Evolutionary conservation across 306 rosid genomes (phyloP), one percentile per base, ranked within the genome.

Genomic region (Canavalia gladiata): DNA sequence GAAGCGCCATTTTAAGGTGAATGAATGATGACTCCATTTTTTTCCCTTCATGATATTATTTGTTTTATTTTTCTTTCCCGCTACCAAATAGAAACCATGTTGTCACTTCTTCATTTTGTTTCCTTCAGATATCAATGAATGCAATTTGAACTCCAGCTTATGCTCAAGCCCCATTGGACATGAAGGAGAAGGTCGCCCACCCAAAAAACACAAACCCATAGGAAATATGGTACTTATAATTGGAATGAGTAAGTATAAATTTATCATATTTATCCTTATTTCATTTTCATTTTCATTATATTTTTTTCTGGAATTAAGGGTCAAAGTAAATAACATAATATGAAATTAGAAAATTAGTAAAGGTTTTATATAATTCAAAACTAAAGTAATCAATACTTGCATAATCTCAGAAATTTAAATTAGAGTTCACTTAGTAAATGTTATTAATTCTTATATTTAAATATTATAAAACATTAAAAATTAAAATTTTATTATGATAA

Each of bases 161-260:
- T 65, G 71, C 51, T 49, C 45, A 12, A 31, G 75, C 30, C 60
- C 75, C 0, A 70, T 12, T 30, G 6, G 46, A 3, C 45, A 11
- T 2, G 31, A 70, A 70, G 75, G 75, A 45, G 18, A 31, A 50
- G 60, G 76, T 0, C 33, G 62, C 49, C 46, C 7, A 34, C 18
- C 8, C 47, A 66, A 18, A 66, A 71, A 52, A 3, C 8, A 71
- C n/a, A 71, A 71, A 13, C 3, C 59, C 76, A 7, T n/a, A 55
- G 76, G 63, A 1, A 71, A 71, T 51, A 33, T 71, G 13, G 2
- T 71, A 33, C 76, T 71, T n/a, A n/a, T 71, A 50, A 71, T 71
- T 71, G 76, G 63, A 51, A 0, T 71, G 49, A 51, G 76, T 71
- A 51, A 71, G 76, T 7, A 34, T 13, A 11, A 4, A 8, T 2